Base-by-base conservation (phyloP, 306 rosid genomes). In the Ammopiptanthus mongolicus region DNA sequence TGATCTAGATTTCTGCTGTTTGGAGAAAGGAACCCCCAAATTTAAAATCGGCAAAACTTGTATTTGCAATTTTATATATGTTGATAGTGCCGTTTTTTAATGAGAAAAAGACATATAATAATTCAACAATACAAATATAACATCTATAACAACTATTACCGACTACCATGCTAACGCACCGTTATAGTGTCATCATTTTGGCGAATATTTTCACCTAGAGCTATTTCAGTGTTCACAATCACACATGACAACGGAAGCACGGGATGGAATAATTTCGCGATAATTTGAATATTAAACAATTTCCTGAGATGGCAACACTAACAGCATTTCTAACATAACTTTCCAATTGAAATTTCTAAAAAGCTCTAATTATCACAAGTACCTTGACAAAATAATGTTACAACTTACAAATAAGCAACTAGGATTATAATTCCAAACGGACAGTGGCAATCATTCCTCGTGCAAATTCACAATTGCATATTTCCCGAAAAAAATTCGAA, bases 391-490 rank as follows among this genome's bases (percentile, higher is more conserved):
- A 56, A 2, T 56, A 23, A 56, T n/a, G n/a, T n/a, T n/a, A n/a
- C n/a, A 33, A 33, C 21, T 31, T 5, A 23, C 58, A 18, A 21
- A 17, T 12, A 36, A 37, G 53, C 68, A 41, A 73, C 61, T 10
- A 28, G 50, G 41, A 25, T 23, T 33, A 14, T 55, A 55, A 55
- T 44, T 21, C 33, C 42, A 73, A 13, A 55, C 8, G 22, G 13
- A 15, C 73, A 55, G 36, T 19, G 53, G 19, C 34, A 44, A 66
- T 5, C 48, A 60, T 41, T 60, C 48, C 47, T 15, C 34, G n/a
- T 6, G 66, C 72, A 37, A 55, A 39, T 79, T 42, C 47, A 39
- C 65, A 58, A 42, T 58, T 70, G 53, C 61, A 23, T 37, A 70
- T 70, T 61, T 36, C 36, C 52, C 18, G 34, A 47, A 22, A 48